Base-by-base conservation (phyloP, 768 basidiomycete genomes). In the Polyporus arcularius region DNA sequence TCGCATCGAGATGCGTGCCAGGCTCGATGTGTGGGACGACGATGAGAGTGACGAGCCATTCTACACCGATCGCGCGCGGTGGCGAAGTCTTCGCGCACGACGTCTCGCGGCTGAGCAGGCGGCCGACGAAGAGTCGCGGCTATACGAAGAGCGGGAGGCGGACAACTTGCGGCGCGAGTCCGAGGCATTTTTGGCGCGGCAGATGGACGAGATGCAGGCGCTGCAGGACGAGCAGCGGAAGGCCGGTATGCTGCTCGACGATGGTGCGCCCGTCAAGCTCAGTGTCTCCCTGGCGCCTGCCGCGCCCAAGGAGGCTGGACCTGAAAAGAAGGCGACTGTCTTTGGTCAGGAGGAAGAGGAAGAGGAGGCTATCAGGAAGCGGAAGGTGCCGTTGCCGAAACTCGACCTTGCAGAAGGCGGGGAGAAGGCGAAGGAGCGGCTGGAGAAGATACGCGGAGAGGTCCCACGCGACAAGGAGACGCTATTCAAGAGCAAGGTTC, bases 171-270 rank as follows among this genome's bases (percentile, higher is more conserved):
- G 93, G 39, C 83, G 86, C 51, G 94, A 98, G 74, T 94, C 94
- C 0, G 96, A 98, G 73, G 90, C 87, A 63, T 97, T 98, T 82
- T 80, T 98, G 61, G 92, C 92, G 39, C 83, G 87, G 56, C 95
- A 97, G 70, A 94, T 96, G 92, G 92, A 92, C 64, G 95, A 98
- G 73, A 90, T 96, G 87, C 93, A 94, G 65, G 89, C 92, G 2
- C 78, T 96, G 31, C 92, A 91, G 12, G 91, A 92, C 53, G 90
- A 96, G 69, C 94, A 97, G 68, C 87, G 92, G 64, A 91, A 92
- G 69, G 92, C 92, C 7, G 95, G 95, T 32, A 81, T 96, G 75
- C 76, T 97, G 15, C 81, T 96, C 35, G 95, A 96, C 63, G 96
- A 97, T 64, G 93, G 92, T 31, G 92, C 91, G 16, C 93, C 94